A percentile compares a stretch with the other conserved stretches of the same genome.
Conservation (phyloP, 768 basidiomycete genomes). For the Boletus reticuloceps region DNA sequence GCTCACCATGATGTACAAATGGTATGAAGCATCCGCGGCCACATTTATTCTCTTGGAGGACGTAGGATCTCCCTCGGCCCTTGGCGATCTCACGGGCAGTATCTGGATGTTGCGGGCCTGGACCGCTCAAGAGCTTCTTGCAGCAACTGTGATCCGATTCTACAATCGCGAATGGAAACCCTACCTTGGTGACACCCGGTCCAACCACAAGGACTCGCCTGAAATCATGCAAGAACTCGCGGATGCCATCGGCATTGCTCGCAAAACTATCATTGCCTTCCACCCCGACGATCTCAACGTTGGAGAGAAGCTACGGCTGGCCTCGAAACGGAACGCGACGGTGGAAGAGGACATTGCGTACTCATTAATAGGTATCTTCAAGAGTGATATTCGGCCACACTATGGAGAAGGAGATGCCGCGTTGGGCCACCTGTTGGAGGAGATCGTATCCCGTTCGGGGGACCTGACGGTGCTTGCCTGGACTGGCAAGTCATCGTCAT, state of each 20-base stretch:
- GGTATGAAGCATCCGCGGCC: slow-evolving; percentile 9
- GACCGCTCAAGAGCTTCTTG: slow-evolving; percentile 17
- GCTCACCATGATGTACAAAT: slow-evolving; percentile 13
- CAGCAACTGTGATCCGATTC: slow-evolving; percentile 8
- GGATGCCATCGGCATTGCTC: slow-evolving; percentile 4
- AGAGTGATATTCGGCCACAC: slow-evolving; percentile 1
- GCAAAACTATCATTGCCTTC: not conserved
- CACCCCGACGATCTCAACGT: slow-evolving; percentile 3
- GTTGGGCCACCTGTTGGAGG: slow-evolving; percentile 12
- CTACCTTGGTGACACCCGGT: not conserved
- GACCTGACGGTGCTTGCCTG: slow-evolving; percentile 11
- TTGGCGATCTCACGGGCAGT: not conserved
- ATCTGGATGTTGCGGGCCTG: slow-evolving; percentile 13
- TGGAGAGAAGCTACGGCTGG: slow-evolving; percentile 9
- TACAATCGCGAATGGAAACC: slow-evolving; percentile 9
- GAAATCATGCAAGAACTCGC: slow-evolving; percentile 10
- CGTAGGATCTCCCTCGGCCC: not conserved
- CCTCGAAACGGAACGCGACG: slow-evolving; percentile 9
- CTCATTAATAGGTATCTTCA: slow-evolving; percentile 11
- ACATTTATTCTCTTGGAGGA: not conserved
- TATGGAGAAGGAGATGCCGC: slow-evolving; percentile 10
- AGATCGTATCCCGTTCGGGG: slow-evolving; percentile 8
- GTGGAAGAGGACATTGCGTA: slow-evolving; percentile 9
- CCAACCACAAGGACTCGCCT: slow-evolving; percentile 9
- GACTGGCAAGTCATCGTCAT: slow-evolving; percentile 6